These are phyloP conservation scores for Phaffia tasmanica DNA, from an alignment of 768 basidiomycete genomes.

Conservation along the genomic window DNA sequence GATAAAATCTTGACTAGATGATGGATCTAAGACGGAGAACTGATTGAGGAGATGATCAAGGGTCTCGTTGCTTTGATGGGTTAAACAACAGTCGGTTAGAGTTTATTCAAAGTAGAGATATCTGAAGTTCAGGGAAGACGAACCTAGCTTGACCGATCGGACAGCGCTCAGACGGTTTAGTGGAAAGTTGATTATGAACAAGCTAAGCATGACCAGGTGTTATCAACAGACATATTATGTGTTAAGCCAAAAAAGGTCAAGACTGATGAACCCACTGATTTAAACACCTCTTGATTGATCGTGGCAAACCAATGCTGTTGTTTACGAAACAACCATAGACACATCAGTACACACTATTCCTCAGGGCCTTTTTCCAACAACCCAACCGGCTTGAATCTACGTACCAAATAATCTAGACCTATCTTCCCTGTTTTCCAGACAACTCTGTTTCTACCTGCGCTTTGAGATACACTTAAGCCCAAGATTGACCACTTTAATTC, in stretches of 20 bases:
- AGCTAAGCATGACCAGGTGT: constrained; percentile 43
- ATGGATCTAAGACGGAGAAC: constrained; percentile 66
- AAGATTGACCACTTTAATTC: constrained; percentile 58
- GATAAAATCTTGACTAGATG: constrained; percentile 67
- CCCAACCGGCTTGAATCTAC: constrained; percentile 29
- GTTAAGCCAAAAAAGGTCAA: neutral
- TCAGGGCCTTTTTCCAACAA: neutral
- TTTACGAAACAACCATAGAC: neutral
- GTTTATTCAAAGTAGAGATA: neutral
- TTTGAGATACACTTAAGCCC: constrained; percentile 48
- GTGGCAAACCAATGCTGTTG: constrained; percentile 56
- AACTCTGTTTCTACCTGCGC: constrained; percentile 47
- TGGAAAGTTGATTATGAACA: constrained; percentile 65
- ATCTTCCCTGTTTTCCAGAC: constrained; percentile 67
- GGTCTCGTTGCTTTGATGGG: constrained; percentile 59
- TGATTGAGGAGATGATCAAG: constrained; percentile 73
- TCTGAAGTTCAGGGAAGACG: neutral
- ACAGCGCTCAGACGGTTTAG: constrained; percentile 62
- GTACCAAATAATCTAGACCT: constrained; percentile 68
- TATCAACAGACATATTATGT: neutral
- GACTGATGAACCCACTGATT: constrained; percentile 46
- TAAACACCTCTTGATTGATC: constrained; percentile 58
- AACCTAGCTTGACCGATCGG: constrained; percentile 56
- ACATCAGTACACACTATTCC: neutral
- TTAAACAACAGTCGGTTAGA: neutral